Conservation (phyloP, 352 stramenopile species). For the Phytopythium ostracodes region DNA sequence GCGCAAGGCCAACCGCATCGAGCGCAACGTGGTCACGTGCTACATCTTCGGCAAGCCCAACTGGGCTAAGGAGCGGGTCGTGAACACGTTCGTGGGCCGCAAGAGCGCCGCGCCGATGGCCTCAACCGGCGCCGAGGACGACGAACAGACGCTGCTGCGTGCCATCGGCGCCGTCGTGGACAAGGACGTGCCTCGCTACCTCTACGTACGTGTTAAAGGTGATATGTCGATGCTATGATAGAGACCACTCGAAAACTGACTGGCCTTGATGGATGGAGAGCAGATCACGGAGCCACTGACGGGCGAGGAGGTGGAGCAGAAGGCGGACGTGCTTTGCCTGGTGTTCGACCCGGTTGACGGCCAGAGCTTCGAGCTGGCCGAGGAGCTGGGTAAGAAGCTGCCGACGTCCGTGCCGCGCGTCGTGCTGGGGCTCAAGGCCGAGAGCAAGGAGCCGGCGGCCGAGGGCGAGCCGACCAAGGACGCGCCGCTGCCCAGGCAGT, state of each 20-base stretch:
- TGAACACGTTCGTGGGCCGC: slow-evolving; percentile 44
- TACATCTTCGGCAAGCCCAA: slow-evolving; percentile 51
- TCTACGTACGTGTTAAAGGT: slow-evolving; percentile 72
- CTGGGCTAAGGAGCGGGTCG: slow-evolving; percentile 51
- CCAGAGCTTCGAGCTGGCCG: slow-evolving; percentile 34
- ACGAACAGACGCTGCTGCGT: slow-evolving; percentile 40
- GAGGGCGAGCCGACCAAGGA: slow-evolving; percentile 43
- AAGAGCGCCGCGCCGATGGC: slow-evolving; percentile 14
- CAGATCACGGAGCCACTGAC: slow-evolving; percentile 65
- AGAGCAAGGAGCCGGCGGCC: slow-evolving; percentile 13
- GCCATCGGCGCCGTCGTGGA: slow-evolving; percentile 55
- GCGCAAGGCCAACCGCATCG: slow-evolving; percentile 48
- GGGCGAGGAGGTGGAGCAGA: slow-evolving; percentile 62
- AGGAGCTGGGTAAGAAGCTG: slow-evolving; percentile 54
- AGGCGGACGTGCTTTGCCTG: slow-evolving; percentile 68
- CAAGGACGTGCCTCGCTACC: slow-evolving; percentile 50
- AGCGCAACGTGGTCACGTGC: slow-evolving; percentile 69
- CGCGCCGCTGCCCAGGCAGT: slow-evolving; percentile 41
- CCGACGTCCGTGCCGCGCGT: slow-evolving; percentile 51
- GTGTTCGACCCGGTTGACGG: slow-evolving; percentile 56
- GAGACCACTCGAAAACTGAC: too few relatives aligned
- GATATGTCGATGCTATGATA: too few relatives aligned
- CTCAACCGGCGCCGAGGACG: slow-evolving; percentile 17
- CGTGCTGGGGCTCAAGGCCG: slow-evolving; percentile 43
- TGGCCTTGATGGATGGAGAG: too few relatives aligned